Conservation (phyloP, 495 filamentous ascomycete species). For the Clavariopsis aquatica region DNA sequence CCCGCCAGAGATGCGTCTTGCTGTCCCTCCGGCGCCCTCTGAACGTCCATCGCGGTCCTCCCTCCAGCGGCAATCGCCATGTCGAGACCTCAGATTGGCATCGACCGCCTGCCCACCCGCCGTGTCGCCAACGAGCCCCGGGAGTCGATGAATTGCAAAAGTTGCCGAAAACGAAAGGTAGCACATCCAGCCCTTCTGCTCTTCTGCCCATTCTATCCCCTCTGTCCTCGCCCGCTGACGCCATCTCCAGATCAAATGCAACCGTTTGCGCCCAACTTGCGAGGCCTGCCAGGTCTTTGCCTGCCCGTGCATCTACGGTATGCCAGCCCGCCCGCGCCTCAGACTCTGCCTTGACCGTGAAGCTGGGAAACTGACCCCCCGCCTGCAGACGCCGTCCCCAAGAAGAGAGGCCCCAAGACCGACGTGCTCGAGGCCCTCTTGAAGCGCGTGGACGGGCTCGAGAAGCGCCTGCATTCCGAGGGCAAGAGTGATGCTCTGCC, state of each 20-base stretch:
- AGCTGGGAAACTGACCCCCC: conserved; percentile 13
- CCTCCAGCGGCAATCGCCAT: conserved; percentile 45
- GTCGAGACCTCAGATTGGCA: conserved; percentile 79
- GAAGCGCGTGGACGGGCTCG: conserved; percentile 80
- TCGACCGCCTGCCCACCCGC: conserved; percentile 75
- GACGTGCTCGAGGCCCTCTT: conserved; percentile 82
- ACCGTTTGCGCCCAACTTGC: conserved; percentile 77
- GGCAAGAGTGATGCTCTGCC: conserved; percentile 35
- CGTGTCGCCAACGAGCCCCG: conserved; percentile 73
- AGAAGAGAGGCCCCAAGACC: conserved; percentile 85
- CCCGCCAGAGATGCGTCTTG: conserved; percentile 33
- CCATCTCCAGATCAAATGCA: conserved; percentile 75
- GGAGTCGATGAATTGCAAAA: conserved; percentile 93
- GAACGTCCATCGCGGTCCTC: conserved; percentile 21
- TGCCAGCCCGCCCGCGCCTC: conserved; percentile 27
- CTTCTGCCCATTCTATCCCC: not conserved
- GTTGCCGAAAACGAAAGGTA: conserved; percentile 85
- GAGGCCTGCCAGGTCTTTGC: conserved; percentile 88
- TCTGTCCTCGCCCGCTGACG: conserved; percentile 17
- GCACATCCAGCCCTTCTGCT: not conserved
- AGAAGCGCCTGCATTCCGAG: conserved; percentile 65
- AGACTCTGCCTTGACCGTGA: not conserved
- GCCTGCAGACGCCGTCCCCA: conserved; percentile 73
- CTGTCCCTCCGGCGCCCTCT: conserved; percentile 5
- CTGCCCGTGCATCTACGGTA: conserved; percentile 86